A percentile compares a stretch with the other conserved stretches of the same genome.
Conservation (phyloP, 2,329 filamentous ascomycete genomes). For the Aspergillus fumigatiaffinis region DNA sequence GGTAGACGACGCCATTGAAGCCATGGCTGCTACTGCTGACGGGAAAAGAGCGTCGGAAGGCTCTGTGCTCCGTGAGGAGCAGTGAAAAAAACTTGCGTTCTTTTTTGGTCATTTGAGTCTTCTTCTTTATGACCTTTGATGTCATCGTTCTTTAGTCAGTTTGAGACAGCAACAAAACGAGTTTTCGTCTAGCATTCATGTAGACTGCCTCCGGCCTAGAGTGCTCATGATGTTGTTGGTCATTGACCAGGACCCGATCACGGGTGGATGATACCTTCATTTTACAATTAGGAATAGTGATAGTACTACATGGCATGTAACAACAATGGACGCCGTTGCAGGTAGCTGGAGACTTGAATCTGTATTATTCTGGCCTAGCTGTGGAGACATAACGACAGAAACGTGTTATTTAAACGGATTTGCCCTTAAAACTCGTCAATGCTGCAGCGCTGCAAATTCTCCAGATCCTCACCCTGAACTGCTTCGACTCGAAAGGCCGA, state of each 20-base stretch:
- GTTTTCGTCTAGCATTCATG: not conserved
- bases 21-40: constrained; percentile 22
- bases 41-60: constrained; percentile 25
- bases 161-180: not conserved
- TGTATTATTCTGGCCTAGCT: not conserved
- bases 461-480: not conserved
- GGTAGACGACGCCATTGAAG: constrained; percentile 20
- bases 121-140: not conserved
- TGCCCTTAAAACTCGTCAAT: not conserved
- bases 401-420: not conserved
- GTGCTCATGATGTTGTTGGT: not conserved
- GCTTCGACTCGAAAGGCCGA: not conserved
- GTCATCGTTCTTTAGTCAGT: not conserved
- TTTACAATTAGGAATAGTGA: not conserved
- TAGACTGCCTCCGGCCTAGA: not conserved
- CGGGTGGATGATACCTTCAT: not conserved
- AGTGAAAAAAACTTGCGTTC: not conserved
- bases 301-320: not conserved
- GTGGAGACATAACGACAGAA: not conserved
- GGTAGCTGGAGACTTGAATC: not conserved
- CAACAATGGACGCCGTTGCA: not conserved
- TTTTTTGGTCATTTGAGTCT: not conserved
- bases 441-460: not conserved
- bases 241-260: not conserved
- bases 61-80: not conserved